Conservation (phyloP, 305 asterid genomes). For the Fraxinus sp. region DNA sequence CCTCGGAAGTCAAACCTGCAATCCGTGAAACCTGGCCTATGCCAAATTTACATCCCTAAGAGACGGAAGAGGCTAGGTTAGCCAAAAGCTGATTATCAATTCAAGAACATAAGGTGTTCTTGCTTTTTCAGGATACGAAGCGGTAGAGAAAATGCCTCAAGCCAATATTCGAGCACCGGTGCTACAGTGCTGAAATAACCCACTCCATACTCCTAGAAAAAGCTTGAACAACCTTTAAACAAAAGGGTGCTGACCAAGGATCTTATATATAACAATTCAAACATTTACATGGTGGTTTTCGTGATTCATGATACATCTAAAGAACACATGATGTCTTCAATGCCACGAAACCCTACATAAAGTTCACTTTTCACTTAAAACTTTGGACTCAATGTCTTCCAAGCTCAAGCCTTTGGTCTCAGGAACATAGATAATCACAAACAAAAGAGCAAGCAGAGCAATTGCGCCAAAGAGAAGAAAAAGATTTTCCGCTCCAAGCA, state of each 20-base stretch:
- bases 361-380: conserved; percentile 51
- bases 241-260: neutral
- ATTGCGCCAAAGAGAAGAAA: conserved; percentile 87
- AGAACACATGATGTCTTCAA: neutral
- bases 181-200: neutral
- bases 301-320: neutral
- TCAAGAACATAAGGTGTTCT: neutral
- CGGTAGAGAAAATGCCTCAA: neutral
- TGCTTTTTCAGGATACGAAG: neutral
- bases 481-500: conserved; percentile 83
- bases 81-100: neutral
- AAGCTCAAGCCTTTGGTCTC: conserved; percentile 98
- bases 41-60: neutral
- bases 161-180: neutral
- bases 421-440: conserved; percentile 66
- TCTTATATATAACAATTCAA: neutral
- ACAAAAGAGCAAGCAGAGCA: conserved; percentile 63
- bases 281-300: neutral
- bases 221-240: neutral
- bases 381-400: conserved; percentile 91
- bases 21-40: too few relatives aligned
- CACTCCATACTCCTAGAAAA: neutral
- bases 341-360: neutral
- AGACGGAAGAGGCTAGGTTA: too few relatives aligned
- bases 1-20: too few relatives aligned